Evolutionary conservation across 148 eudicot species (phyloP), one percentile per base, ranked within the genome.

Genomic region (Silene latifolia): DNA sequence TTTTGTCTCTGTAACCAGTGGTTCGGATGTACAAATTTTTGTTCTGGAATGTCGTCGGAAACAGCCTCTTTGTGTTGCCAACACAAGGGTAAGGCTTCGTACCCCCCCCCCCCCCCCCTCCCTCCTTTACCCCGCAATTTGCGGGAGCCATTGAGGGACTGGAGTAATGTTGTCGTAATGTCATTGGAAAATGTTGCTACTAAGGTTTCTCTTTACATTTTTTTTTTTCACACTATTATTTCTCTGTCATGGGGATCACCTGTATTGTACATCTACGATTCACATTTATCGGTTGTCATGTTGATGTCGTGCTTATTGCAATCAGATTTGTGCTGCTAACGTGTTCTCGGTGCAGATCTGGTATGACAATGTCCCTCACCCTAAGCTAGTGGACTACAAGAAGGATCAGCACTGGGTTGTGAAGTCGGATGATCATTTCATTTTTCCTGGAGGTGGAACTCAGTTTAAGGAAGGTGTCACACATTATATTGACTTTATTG

Each of bases 391-490:
- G 8, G 99, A 96, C 72, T 96, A 89, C 88, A 96, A 96, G 83
- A 96, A 96, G 85, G 97, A 90, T 76, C 99, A 96, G 78, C 88
- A 79, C 67, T 96, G 99, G 99, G 98, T 96, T 77, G 85, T 82
- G 42, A 89, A 86, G 82, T 83, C 88, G 17, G 95, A 88, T 66
- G 89, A 90, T 76, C 88, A 90, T 85, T 83, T 96, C 74, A 78
- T 89, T 77, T 96, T 96, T 67, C 99, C 99, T 73, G 99, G 99
- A 53, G 98, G 98, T 51, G 99, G 99, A 21, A 96, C 99, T 61
- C 99, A 96, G 63, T 96, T 96, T 81, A 96, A 90, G 83, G 83
- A 90, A 53, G 99, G 99, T 67, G 99, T 96, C 60, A 69, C 76
- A 59, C 85, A 86, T 72, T 96, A 96, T 71, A 85, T 96, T 75